Evolutionary conservation across 805 yeast species (phyloP), one percentile per base, ranked within the genome.

Genomic region (Saccharomycopsis vini): DNA sequence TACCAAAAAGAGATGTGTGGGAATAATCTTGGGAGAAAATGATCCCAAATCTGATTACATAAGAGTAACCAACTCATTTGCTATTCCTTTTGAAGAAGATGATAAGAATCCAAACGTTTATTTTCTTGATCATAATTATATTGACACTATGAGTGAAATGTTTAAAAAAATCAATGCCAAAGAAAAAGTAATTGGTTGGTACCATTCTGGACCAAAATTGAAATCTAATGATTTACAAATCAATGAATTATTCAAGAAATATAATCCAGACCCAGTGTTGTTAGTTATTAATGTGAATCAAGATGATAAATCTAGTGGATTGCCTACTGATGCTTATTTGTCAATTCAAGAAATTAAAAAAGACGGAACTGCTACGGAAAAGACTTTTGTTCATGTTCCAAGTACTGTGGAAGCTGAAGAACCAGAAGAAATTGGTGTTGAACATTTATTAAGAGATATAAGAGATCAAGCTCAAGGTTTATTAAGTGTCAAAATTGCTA

Each of bases 371-470:
- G 77, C 89, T 3, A 84, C 95, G 6, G 95, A 87, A 58, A 81
- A 82, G 64, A 88, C 97, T 3, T 92, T 92, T 66, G 76, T 85
- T 38, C 98, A 92, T 62, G 78, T 90, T 24, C 96, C 97, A 9
- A 85, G 96, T 12, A 70, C 76, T 23, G 87, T 94, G 51, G 90
- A 85, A 60, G 99, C 99, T 3, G 98, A 92, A 60, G 99, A 92
- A 61, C 98, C 98, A 7, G 99, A 92, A 64, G 99, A 92, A 64
- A 92, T 92, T 54, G 99, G 98, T 50, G 99, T 92, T 12, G 99
- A 92, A 62, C 99, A 92, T 61, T 66, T 92, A 49, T 66, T 92
- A 48, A 79, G 97, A 58, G 98, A 92, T 58, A 87, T 88, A 20
- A 77, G 97, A 56, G 97, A 90, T 59, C 96, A 89, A 55, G 96